Evolutionary conservation across 495 filamentous ascomycete species (phyloP).

Genomic region (Penicillium crystallinum): DNA sequence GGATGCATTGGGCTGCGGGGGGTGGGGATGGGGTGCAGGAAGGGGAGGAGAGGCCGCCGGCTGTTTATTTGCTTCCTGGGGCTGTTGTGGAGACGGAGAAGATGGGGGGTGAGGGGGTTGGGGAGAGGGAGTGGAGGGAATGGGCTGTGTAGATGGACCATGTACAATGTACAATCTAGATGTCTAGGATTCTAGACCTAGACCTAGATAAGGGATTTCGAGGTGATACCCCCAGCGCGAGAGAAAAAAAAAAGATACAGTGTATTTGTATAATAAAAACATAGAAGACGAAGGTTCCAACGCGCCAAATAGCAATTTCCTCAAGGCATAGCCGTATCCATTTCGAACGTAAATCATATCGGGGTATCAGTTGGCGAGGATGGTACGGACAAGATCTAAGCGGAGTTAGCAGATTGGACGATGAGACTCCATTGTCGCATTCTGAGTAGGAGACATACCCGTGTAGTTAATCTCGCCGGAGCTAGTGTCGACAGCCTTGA

Average conservation of each 20-base stretch:
- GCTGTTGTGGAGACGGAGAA: conserved; percentile 48
- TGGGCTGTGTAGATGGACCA: conserved; percentile 13
- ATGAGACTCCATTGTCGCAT: not conserved
- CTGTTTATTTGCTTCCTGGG: conserved; percentile 58
- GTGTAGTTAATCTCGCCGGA: conserved; percentile 96
- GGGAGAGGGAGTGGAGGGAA: conserved; percentile 31
- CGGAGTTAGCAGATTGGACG: not conserved
- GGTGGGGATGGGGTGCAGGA: conserved; percentile 10
- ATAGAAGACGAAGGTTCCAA: conserved; percentile 5
- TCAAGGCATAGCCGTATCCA: conserved; percentile 11
- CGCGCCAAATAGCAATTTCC: conserved; percentile 5
- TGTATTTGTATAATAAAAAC: conserved; percentile 8
- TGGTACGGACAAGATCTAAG: conserved; percentile 84
- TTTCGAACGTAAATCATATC: conserved; percentile 16
- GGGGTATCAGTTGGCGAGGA: conserved; percentile 76
- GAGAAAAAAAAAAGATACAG: conserved; percentile 3
- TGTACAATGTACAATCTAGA: not conserved
- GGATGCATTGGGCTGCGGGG: conserved; percentile 27
- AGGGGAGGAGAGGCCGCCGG: conserved; percentile 29
- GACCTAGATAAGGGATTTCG: too few relatives aligned
- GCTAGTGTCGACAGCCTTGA: conserved; percentile 93
- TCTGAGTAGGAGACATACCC: conserved; percentile 46
- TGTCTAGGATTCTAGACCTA: not conserved
- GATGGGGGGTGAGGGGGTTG: conserved; percentile 25
- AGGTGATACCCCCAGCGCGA: conserved; percentile 3